These are phyloP conservation scores for Backusella luteola DNA, from an alignment of 192 early-diverging fungal species.

Conservation along the genomic window DNA sequence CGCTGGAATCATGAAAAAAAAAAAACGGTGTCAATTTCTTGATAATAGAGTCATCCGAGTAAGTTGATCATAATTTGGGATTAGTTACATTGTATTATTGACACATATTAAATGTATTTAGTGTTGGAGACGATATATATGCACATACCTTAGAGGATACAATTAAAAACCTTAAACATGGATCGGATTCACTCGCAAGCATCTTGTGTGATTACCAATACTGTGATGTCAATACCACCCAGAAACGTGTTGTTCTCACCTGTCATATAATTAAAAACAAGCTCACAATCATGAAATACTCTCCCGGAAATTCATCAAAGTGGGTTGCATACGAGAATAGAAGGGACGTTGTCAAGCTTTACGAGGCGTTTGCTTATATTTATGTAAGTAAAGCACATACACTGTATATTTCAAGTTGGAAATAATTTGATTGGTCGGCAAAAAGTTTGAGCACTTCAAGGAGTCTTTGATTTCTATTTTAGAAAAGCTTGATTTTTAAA, in stretches of 20 bases:
- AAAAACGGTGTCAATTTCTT: neutral
- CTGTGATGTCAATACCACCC: neutral
- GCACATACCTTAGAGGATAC: neutral
- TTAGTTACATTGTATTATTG: neutral
- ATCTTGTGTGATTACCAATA: slow-evolving; percentile 1
- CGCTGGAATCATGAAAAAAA: neutral
- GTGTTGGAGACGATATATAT: neutral
- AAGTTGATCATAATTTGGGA: neutral
- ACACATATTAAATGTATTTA: neutral
- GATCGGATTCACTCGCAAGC: neutral
- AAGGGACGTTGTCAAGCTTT: neutral
- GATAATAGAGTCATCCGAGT: neutral
- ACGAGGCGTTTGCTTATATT: neutral
- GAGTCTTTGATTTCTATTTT: too few species aligned
- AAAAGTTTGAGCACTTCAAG: too few species aligned
- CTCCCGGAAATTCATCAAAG: neutral
- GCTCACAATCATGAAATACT: slow-evolving; percentile 4
- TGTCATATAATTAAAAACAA: neutral
- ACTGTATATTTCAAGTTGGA: neutral
- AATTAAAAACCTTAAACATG: neutral
- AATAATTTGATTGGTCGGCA: too few species aligned
- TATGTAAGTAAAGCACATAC: slow-evolving; percentile 2
- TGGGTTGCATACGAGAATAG: neutral
- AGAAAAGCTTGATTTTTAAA: too few species aligned
- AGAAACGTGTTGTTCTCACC: neutral